These are phyloP conservation scores for Gynostemma pentaphyllum DNA, from an alignment of 306 rosid genomes.

Conservation along the genomic window DNA sequence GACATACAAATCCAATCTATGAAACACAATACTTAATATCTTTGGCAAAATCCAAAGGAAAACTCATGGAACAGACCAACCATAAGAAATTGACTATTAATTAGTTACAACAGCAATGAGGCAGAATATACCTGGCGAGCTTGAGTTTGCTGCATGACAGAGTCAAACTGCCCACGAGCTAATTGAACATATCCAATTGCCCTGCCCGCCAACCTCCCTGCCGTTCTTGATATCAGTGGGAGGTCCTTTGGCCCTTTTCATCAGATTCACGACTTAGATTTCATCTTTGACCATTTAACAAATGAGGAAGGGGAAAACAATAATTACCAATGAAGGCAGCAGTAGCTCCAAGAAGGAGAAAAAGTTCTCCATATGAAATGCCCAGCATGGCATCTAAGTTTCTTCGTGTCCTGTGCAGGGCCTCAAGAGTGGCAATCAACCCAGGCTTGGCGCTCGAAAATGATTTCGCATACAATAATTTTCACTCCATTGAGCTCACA, in stretches of 20 bases:
- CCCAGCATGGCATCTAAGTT: constrained; percentile 37
- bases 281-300: background rate
- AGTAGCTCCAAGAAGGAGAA: constrained; percentile 33
- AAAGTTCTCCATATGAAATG: constrained; percentile 31
- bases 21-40: no score
- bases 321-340: constrained; percentile 26
- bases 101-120: background rate
- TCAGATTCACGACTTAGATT: background rate
- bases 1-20: no score
- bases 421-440: background rate
- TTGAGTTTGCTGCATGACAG: constrained; percentile 73
- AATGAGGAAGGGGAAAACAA: constrained; percentile 2
- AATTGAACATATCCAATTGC: constrained; percentile 78
- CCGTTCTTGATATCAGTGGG: constrained; percentile 31
- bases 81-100: background rate
- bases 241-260: constrained; percentile 41
- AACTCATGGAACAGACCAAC: no score
- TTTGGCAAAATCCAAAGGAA: no score
- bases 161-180: constrained; percentile 79
- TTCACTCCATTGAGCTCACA: background rate
- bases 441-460: background rate
- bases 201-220: constrained; percentile 39
- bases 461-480: background rate
- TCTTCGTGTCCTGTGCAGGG: background rate
- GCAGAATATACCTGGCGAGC: constrained; percentile 55